phyloP scores from a whole-genome alignment of 2,329 filamentous ascomycete species.

The Magnaporthiopsis incrustans region DNA sequence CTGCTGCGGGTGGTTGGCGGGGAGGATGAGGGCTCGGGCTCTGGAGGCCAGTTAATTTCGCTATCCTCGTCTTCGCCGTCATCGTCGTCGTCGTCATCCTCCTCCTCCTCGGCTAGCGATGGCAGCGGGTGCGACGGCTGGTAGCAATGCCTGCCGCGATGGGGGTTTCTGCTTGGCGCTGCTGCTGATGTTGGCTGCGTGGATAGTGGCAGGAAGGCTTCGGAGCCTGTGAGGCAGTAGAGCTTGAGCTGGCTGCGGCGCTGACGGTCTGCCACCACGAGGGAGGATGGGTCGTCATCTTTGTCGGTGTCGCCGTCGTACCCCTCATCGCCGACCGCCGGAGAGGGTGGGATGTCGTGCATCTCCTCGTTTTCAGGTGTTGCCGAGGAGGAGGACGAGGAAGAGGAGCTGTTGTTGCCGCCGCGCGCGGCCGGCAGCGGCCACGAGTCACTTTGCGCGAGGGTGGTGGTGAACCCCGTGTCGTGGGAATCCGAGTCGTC shows the following conservation, averaged over 20 bases:
- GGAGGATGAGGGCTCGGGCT: no score
- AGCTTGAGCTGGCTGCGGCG: conserved; percentile 4
- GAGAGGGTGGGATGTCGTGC: background rate
- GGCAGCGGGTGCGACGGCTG: background rate
- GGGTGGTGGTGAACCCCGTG: background rate
- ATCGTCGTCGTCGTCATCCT: background rate
- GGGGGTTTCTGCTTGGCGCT: no score
- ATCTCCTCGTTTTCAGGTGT: background rate
- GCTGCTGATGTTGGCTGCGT: no score
- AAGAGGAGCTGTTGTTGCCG: background rate
- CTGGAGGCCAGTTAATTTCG: no score
- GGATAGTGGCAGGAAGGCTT: background rate
- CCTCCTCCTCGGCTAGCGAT: background rate
- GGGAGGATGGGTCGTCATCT: no score
- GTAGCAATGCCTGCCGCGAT: no score
- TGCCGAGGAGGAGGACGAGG: no score
- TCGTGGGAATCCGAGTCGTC: background rate
- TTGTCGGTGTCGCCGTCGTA: no score
- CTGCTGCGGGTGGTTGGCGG: background rate
- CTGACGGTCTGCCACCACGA: background rate
- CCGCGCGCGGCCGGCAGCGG: no score
- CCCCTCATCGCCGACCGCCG: no score
- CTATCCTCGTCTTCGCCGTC: no score
- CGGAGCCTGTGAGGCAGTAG: background rate
- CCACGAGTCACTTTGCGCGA: background rate